Conservation (phyloP, 2,329 filamentous ascomycete species). For the Aspergillus tanneri region DNA sequence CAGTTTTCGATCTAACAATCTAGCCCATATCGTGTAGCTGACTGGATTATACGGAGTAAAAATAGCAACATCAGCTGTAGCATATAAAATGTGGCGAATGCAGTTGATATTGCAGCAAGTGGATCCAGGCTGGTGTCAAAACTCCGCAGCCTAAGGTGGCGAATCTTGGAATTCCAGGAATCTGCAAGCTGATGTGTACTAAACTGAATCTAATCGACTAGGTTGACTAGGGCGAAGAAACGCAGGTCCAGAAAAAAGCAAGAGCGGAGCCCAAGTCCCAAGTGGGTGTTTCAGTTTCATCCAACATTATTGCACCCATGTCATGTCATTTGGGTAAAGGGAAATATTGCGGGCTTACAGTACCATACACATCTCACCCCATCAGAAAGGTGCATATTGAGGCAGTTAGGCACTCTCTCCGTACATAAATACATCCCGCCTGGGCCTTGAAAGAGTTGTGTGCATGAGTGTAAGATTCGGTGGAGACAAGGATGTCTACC, state of each 20-base stretch:
- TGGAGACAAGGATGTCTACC: background rate
- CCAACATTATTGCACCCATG: no score
- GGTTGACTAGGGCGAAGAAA: no score
- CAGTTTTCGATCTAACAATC: no score
- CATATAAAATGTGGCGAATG: slow-evolving; percentile 1
- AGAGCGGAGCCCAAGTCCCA: no score
- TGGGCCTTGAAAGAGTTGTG: background rate
- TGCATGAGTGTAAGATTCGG: slow-evolving; percentile 4
- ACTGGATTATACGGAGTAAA: background rate
- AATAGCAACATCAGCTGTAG: background rate
- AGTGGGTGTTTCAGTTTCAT: no score
- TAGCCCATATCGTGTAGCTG: background rate
- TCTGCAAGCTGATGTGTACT: background rate
- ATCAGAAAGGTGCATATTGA: no score
- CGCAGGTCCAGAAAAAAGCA: no score
- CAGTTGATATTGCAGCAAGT: slow-evolving; percentile 15
- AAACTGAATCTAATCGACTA: no score
- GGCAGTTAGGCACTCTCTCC: no score
- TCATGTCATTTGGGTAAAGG: no score
- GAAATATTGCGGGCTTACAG: slow-evolving; percentile 1
- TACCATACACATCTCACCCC: slow-evolving; percentile 1
- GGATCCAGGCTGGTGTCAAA: slow-evolving; percentile 11
- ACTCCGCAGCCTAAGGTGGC: slow-evolving; percentile 13
- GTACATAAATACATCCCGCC: no score
- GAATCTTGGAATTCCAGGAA: slow-evolving; percentile 3